phyloP scores from a whole-genome alignment of 139 green algal species.

The Penium margaritaceum region DNA sequence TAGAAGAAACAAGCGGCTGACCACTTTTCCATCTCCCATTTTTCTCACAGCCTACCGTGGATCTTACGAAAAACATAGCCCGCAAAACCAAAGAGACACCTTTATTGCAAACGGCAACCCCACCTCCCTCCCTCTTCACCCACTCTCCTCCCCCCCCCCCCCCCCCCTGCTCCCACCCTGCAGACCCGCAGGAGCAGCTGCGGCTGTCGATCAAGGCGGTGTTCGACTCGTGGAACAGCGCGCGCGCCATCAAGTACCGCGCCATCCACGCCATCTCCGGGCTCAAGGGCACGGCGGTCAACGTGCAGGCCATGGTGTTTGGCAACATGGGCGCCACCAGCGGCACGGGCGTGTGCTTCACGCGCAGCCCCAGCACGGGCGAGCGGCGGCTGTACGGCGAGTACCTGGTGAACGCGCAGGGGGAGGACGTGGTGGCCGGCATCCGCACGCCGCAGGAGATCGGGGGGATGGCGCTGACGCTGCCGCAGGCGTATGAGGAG shows the following conservation, averaged over 20 bases:
- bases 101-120: too few relatives aligned
- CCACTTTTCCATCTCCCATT: not conserved
- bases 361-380: constrained; percentile 70
- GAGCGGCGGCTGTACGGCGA: constrained; percentile 74
- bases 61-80: too few relatives aligned
- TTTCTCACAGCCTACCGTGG: too few relatives aligned
- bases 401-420: constrained; percentile 76
- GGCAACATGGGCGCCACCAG: constrained; percentile 69
- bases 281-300: constrained; percentile 78
- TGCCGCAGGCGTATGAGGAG: constrained; percentile 69
- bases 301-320: constrained; percentile 82
- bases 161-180: too few relatives aligned
- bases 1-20: too few relatives aligned
- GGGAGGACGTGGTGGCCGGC: constrained; percentile 79
- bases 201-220: constrained; percentile 42
- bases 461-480: constrained; percentile 57
- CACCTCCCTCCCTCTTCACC: too few relatives aligned
- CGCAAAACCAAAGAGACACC: too few relatives aligned
- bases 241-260: constrained; percentile 74
- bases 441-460: constrained; percentile 74
- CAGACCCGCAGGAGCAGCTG: constrained; percentile 51
- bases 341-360: constrained; percentile 81
- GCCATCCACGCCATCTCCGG: constrained; percentile 77
- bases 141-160: too few relatives aligned
- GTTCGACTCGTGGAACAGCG: constrained; percentile 51